Evolutionary conservation across 2,329 filamentous ascomycete genomes (phyloP), one percentile per base, ranked within the genome.

Genomic region (Colletotrichum spaethianum): DNA sequence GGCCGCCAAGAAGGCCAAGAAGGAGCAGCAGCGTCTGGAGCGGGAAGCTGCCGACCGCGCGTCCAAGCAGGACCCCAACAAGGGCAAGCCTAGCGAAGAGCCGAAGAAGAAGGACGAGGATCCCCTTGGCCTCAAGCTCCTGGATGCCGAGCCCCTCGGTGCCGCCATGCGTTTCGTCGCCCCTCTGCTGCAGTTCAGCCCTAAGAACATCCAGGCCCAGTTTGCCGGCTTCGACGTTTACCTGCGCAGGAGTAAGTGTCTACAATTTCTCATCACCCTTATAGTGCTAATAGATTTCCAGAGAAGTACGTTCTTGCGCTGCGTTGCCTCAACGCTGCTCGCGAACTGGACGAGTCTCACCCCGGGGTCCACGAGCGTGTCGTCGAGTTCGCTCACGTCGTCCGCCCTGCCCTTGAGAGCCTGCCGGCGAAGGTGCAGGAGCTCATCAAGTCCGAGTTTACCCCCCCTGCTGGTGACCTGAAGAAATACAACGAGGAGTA

Each of bases 201-300:
- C 95, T 2, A 90, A 93, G 84, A 93, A 91, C 79, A 89, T 97
- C 59, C 91, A 96, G 73, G 93, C 90, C 28, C 96, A 99, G 83
- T 88, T 92, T 75, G 90, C 92, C 63, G 96, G 95, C 6, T 98
- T 98, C 77, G 95, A 98, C 83, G 93, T 99, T 23, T 95, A 94
- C 80, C 87, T 97, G 72, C 89, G 95, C 79, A 89, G 93, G 85
- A 91, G 95, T 97, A 90, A 87, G 92, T 85, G 31, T 20, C 36
- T 5, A 14, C 14, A n/a, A 38, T 69, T 74, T 52, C 75, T 11
- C 5, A 26, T 16, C 26, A 26, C 23, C 11, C 46, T 31, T 18
- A n/a, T 42, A 79, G 62, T 31, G 74, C 82, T 79, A 83, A 78
- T 61, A 60, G 6, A 8, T 36, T 31, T 70, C 53, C 77, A 96